Evolutionary conservation across 176 grass and related monocot species (phyloP), one percentile per base, ranked within the genome.

Genomic region (Alopecurus myosuroides): DNA sequence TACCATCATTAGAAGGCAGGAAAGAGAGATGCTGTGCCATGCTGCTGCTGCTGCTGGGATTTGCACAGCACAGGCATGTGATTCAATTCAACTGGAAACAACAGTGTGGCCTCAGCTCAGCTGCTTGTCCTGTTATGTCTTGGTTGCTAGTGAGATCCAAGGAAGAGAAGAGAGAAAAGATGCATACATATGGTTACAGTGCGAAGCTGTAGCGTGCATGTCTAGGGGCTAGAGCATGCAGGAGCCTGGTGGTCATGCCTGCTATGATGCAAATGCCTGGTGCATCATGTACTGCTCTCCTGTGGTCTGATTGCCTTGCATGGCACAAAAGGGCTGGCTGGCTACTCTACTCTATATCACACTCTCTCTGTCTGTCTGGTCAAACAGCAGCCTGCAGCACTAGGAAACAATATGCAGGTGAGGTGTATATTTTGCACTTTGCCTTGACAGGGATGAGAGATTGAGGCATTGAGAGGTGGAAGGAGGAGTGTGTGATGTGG

Each of bases 241-340:
- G 53, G 76, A 71, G 71, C 76, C 49, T 85, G 81, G 86, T 87
- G 86, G 86, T 88, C 85, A 70, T 81, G 85, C 80, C 70, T 70
- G 81, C 51, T 41, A 91, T 91, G 85, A 91, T 91, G 76, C 76
- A 68, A 84, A 84, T 90, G 76, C 58, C 81, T 80, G 81, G 67
- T 78, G 71, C 82, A 77, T 48, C 46, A 52, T 86, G 90, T 66
- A 85, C 82, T 85, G 78, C 63, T 91, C 46, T 63, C 70, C 74
- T 87, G 56, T n/a, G 77, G 67, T 49, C 68, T 81, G 67, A 29
- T 70, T 82, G 77, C 86, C 82, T 88, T 88, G 90, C 90, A 86
- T 92, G 90, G 90, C 78, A 92, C 67, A 79, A 92, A 92, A 68
- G 86, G 67, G 78, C 45, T 69, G n/a, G n/a, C n/a, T n/a, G n/a